These are phyloP conservation scores for Collybia sordida DNA, from an alignment of 768 basidiomycete species.

Conservation along the genomic window DNA sequence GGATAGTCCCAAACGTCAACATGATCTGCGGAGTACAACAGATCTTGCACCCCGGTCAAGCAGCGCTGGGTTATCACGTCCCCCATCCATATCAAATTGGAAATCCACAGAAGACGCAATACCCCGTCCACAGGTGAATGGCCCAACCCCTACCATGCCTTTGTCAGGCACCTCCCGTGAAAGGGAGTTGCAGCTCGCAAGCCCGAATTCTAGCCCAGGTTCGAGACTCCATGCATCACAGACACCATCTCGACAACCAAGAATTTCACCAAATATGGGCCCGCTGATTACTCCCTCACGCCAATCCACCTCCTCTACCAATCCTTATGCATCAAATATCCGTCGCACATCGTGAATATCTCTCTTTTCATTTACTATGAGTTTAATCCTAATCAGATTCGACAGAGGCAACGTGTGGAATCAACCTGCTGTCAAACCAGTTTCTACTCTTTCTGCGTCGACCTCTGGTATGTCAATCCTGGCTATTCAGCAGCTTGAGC, in stretches of 20 bases:
- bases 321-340: slow-evolving; percentile 21
- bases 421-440: slow-evolving; percentile 1
- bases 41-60: too few species aligned
- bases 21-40: too few species aligned
- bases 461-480: slow-evolving; percentile 59
- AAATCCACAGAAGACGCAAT: not conserved
- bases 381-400: not conserved
- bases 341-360: slow-evolving; percentile 46
- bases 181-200: slow-evolving; percentile 1
- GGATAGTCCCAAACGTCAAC: too few species aligned
- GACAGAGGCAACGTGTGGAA: slow-evolving; percentile 63
- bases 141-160: not conserved
- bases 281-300: slow-evolving; percentile 65
- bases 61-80: too few species aligned
- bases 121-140: not conserved
- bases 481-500: slow-evolving; percentile 83
- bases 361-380: not conserved
- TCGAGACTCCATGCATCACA: slow-evolving; percentile 15
- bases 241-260: slow-evolving; percentile 18
- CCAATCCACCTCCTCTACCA: slow-evolving; percentile 30
- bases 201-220: slow-evolving; percentile 1
- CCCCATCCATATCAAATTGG: too few species aligned
- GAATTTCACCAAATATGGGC: slow-evolving; percentile 45
- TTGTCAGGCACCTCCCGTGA: not conserved
- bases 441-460: slow-evolving; percentile 28